phyloP scores from a whole-genome alignment of 371 early-diverging fungal species.

The Lichtheimia hyalospora region DNA sequence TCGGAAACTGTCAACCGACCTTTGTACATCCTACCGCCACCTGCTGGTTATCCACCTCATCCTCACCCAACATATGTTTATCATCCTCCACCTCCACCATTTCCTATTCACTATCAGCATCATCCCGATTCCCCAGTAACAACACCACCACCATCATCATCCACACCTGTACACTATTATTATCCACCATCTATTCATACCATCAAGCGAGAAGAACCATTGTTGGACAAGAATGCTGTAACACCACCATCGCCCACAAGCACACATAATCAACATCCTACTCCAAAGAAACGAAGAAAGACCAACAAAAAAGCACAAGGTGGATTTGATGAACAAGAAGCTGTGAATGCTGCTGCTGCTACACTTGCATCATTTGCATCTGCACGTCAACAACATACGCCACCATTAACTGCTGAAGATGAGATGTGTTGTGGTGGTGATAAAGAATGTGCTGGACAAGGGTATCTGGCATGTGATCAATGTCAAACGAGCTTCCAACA shows the following conservation, averaged over 20 bases:
- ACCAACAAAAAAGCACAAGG: too few relatives aligned
- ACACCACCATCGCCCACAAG: background rate
- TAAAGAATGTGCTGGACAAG: conserved; percentile 29
- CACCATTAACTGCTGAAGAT: background rate
- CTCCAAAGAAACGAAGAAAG: too few relatives aligned
- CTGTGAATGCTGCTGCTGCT: conserved; percentile 41
- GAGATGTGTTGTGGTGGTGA: conserved; percentile 21
- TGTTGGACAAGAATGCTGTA: too few relatives aligned
- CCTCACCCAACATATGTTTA: conserved; percentile 11
- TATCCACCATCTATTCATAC: too few relatives aligned
- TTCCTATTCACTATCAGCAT: conserved; percentile 2
- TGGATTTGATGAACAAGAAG: conserved; percentile 22
- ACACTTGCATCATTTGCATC: conserved; percentile 46
- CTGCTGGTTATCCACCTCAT: conserved; percentile 33
- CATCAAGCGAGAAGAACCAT: too few relatives aligned
- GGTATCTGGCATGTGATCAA: conserved; percentile 31
- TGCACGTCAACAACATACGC: conserved; percentile 5
- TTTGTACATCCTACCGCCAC: conserved; percentile 41
- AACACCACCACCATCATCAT: conserved; percentile 5
- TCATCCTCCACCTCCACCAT: conserved; percentile 5
- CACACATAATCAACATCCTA: background rate
- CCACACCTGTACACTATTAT: background rate
- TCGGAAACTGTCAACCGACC: conserved; percentile 16
- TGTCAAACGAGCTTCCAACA: conserved; percentile 35
- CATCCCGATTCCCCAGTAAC: conserved; percentile 5